Evolutionary conservation across 2,329 filamentous ascomycete species (phyloP).

Genomic region (Helotiales sp.): DNA sequence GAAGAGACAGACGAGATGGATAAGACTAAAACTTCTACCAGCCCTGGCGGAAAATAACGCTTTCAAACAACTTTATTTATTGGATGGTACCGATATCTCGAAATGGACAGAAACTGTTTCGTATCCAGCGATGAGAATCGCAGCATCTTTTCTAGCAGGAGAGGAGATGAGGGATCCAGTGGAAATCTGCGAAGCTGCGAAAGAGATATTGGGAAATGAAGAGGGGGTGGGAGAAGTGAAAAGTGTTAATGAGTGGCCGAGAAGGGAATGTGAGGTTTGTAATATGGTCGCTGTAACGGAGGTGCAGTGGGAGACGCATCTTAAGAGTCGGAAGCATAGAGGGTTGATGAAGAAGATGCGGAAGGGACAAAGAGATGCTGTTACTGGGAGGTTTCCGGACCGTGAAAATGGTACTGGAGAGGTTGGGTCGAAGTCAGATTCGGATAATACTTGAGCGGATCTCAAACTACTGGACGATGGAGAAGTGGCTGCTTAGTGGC

Average conservation of each 20-base stretch:
- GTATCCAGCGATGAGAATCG: constrained; percentile 61
- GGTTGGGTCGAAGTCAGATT: not conserved
- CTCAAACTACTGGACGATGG: no score
- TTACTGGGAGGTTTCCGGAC: constrained; percentile 18
- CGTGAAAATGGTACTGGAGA: constrained; percentile 10
- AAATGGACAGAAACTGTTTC: constrained; percentile 65
- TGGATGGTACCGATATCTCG: constrained; percentile 74
- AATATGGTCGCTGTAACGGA: constrained; percentile 61
- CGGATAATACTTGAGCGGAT: not conserved
- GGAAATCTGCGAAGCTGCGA: constrained; percentile 58
- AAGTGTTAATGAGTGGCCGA: constrained; percentile 43
- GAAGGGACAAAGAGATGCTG: constrained; percentile 13
- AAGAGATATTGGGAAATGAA: constrained; percentile 57
- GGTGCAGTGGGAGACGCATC: constrained; percentile 48
- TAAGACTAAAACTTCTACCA: constrained; percentile 76
- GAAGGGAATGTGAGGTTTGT: constrained; percentile 71
- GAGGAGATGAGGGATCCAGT: constrained; percentile 43
- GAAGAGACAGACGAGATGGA: constrained; percentile 82
- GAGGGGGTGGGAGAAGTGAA: constrained; percentile 44
- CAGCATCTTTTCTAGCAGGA: constrained; percentile 61
- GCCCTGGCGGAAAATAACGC: constrained; percentile 57
- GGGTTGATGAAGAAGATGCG: constrained; percentile 29
- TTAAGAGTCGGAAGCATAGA: constrained; percentile 45
- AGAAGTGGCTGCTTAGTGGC: no score
- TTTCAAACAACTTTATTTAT: constrained; percentile 65